Evolutionary conservation across 257 asterid genomes (phyloP), one percentile per base, ranked within the genome.

Genomic region (Rubia yunnanensis): DNA sequence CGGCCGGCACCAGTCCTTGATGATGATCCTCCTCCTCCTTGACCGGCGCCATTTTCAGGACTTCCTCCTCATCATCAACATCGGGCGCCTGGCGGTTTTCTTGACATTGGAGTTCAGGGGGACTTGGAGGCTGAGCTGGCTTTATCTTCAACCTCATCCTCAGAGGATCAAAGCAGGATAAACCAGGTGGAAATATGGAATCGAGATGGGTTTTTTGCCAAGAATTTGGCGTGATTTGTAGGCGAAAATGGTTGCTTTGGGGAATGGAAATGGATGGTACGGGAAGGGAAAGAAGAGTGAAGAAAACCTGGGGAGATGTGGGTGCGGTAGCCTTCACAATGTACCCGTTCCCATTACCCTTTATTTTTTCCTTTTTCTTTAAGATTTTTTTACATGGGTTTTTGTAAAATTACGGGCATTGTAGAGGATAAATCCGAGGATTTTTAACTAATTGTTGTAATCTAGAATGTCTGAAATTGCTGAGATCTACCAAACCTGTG

Each of bases 61-160:
- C 46, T 67, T 55, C 72, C 52, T 77, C 73, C 62, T 76, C 76
- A 17, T 82, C 85, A 24, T 28, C 18, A 9, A 23, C 64, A 39
- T 7, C 48, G n/a, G 14, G 24, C 10, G 36, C 35, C 23, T 7
- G 32, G 32, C 63, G 77, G 57, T 30, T 76, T 64, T 85, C 86
- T 53, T 79, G 91, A 80, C 84, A 82, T 62, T 74, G 96, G 78
- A 53, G 59, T 57, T 68, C 74, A 58, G 72, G 52, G 7, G 52
- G 68, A 50, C 68, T 72, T 58, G 74, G 52, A 14, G 52, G 75
- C 41, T 86, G 88, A 58, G 85, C 86, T 67, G 84, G 81, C 76
- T 76, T 88, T 66, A 86, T 85, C 71, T 82, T 90, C 95, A 90
- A 79, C 77, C 76, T 72, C 76, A 72, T 72, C 13, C 46, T 50